Evolutionary conservation across 176 grass and related monocot species (phyloP).

Genomic region (Poa annua): DNA sequence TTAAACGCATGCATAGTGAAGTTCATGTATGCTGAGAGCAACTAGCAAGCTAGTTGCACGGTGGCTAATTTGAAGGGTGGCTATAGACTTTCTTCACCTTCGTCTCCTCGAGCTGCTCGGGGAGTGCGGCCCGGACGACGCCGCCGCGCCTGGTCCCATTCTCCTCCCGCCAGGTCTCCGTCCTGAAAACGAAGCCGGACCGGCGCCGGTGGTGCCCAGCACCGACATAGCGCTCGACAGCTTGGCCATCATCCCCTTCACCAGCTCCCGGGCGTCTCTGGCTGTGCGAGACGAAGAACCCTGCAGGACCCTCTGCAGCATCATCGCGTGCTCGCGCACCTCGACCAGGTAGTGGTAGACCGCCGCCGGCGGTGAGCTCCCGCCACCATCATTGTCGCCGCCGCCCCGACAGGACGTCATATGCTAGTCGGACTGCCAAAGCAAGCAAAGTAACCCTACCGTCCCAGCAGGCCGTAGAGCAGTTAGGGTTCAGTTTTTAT

Average conservation of each 20-base stretch:
- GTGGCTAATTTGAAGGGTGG: not conserved
- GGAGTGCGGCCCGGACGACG: slow-evolving; percentile 25
- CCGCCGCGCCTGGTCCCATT: not conserved
- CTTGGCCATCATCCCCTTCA: slow-evolving; percentile 48
- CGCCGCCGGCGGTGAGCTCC: not conserved
- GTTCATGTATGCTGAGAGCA: not conserved
- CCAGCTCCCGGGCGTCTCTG: not conserved
- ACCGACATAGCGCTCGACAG: slow-evolving; percentile 42
- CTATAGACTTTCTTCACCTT: slow-evolving; percentile 52
- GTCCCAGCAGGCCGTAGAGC: not conserved
- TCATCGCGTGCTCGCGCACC: slow-evolving; percentile 7
- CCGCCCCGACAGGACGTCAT: slow-evolving; percentile 29
- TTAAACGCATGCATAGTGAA: not conserved
- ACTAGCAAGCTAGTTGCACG: slow-evolving; percentile 22
- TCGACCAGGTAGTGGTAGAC: slow-evolving; percentile 34
- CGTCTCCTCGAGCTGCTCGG: slow-evolving; percentile 47
- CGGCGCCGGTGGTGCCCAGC: slow-evolving; percentile 22
- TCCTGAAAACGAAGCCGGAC: not conserved
- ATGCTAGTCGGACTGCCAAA: not conserved
- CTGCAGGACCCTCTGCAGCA: slow-evolving; percentile 45
- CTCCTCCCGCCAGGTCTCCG: slow-evolving; percentile 1
- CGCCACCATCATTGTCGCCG: not conserved
- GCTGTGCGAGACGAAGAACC: not conserved
- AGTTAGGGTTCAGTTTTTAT: slow-evolving; percentile 36
- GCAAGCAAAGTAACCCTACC: no score